phyloP scores from a whole-genome alignment of 805 yeast genomes.

The Kazachstania psychrophila region DNA sequence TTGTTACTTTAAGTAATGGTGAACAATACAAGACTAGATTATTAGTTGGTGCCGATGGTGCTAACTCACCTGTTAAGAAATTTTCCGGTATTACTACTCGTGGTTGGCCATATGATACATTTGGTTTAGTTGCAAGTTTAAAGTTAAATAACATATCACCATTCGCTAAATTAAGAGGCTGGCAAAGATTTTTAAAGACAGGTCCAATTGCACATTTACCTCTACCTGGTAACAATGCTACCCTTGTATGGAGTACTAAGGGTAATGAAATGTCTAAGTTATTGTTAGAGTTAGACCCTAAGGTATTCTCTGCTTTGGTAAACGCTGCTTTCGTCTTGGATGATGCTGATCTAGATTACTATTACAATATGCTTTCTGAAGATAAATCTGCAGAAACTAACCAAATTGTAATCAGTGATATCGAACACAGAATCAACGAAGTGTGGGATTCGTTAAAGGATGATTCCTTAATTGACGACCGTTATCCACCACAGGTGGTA shows the following conservation, averaged over 20 bases:
- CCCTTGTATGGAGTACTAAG: constrained; percentile 87
- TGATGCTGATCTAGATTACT: constrained; percentile 64
- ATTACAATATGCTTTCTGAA: constrained; percentile 38
- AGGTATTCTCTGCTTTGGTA: constrained; percentile 56
- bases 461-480: constrained; percentile 43
- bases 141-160: constrained; percentile 65
- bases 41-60: constrained; percentile 94
- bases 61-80: constrained; percentile 81
- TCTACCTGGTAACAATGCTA: constrained; percentile 75
- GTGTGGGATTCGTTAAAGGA: constrained; percentile 22
- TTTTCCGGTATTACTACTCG: constrained; percentile 75
- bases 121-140: constrained; percentile 89
- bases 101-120: constrained; percentile 85
- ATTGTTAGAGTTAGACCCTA: constrained; percentile 48
- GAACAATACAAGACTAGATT: constrained; percentile 54
- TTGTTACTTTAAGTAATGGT: constrained; percentile 60
- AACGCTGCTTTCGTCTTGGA: constrained; percentile 83
- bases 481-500: constrained; percentile 57
- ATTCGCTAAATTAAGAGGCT: constrained; percentile 64
- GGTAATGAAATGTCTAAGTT: constrained; percentile 65
- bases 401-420: constrained; percentile 51
- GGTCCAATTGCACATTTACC: constrained; percentile 94
- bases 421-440: constrained; percentile 54
- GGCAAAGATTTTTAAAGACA: constrained; percentile 85
- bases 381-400: constrained; percentile 25